Percentiles rank a stretch among this genome's conserved stretches.
phyloP scores from a whole-genome alignment of 2,329 filamentous ascomycete genomes.

The Colletotrichum cordylinicola region DNA sequence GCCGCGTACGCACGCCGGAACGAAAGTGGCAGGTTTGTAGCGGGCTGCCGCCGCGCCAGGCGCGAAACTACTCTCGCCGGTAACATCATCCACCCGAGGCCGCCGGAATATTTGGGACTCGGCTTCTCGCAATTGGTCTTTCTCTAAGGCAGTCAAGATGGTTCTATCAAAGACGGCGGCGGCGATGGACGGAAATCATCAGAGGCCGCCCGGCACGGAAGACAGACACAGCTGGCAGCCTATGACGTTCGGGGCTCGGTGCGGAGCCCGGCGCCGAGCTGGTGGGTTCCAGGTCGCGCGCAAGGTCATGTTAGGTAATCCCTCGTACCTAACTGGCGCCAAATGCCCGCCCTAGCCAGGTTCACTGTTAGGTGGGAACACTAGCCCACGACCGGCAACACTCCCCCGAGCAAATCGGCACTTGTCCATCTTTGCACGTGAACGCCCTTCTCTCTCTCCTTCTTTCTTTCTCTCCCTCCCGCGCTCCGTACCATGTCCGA shows the following conservation, averaged over 20 bases:
- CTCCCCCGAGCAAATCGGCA: background rate
- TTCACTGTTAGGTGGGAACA: background rate
- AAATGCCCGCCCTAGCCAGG: background rate
- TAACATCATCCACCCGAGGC: background rate
- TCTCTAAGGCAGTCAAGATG: background rate
- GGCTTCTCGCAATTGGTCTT: background rate
- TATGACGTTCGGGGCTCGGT: background rate
- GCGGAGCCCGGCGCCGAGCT: constrained; percentile 6
- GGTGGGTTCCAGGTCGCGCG: background rate
- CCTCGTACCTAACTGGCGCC: background rate
- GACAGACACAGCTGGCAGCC: background rate
- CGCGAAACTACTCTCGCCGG: background rate
- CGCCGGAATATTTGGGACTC: background rate
- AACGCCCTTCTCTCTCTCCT: background rate
- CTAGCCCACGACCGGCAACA: background rate
- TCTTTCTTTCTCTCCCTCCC: background rate
- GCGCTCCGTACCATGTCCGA: background rate
- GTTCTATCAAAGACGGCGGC: background rate
- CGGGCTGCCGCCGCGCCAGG: background rate
- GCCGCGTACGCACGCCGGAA: background rate
- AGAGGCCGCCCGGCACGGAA: background rate
- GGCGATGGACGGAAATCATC: background rate
- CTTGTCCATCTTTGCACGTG: background rate
- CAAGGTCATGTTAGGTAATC: constrained; percentile 5
- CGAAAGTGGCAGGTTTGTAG: background rate